Conservation (phyloP, 2,329 filamentous ascomycete species). For the Dactylellina leptospora region DNA sequence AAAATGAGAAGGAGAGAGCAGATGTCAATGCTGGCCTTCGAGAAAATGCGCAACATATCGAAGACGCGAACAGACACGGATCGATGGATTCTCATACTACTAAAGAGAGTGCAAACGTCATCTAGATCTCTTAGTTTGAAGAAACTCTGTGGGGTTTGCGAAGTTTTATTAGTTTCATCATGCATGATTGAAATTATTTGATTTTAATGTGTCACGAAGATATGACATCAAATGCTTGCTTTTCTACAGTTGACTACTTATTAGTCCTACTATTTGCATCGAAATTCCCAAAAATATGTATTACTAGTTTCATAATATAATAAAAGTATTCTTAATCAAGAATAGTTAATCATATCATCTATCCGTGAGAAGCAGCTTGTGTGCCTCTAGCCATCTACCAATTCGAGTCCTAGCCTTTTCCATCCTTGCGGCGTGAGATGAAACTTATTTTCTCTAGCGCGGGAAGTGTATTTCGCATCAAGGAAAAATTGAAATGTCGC, state of each 20-base stretch:
- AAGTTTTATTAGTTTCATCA: too few relatives aligned
- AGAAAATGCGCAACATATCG: conserved; percentile 36
- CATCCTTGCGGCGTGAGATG: too few relatives aligned
- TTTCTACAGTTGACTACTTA: not conserved
- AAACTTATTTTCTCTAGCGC: too few relatives aligned
- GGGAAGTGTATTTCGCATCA: too few relatives aligned
- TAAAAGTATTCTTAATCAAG: not conserved
- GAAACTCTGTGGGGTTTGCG: too few relatives aligned
- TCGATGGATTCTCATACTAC: conserved; percentile 45
- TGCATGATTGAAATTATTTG: too few relatives aligned
- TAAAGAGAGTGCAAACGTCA: conserved; percentile 31
- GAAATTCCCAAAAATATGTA: not conserved
- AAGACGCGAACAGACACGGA: conserved; percentile 11
- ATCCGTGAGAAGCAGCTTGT: too few relatives aligned
- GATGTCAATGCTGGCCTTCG: conserved; percentile 41
- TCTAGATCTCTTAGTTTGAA: too few relatives aligned
- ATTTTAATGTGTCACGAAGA: not conserved
- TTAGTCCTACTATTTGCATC: not conserved
- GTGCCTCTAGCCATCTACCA: too few relatives aligned
- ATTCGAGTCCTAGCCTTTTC: too few relatives aligned
- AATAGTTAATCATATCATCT: too few relatives aligned
- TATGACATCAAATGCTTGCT: not conserved
- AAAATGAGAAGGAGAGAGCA: conserved; percentile 33
- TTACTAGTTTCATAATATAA: not conserved
- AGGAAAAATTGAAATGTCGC: too few relatives aligned